A percentile compares a stretch with the other conserved stretches of the same genome.
Conservation (phyloP, 1,284 basidiomycete genomes). For the Wallemia ichthyophaga region DNA sequence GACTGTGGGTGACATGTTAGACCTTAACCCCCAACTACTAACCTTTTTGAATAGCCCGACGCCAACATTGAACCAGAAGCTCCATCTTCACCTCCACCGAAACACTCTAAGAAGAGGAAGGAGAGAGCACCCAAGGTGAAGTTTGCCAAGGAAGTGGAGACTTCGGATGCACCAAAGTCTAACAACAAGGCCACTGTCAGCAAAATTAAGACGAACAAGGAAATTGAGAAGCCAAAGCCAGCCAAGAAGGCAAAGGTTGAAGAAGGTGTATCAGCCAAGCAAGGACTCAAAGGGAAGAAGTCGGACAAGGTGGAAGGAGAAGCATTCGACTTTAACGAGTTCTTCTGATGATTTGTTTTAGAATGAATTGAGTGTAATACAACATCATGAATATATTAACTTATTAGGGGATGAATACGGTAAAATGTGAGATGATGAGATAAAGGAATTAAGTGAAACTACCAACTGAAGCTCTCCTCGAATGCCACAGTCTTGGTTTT, state of each 20-base stretch:
- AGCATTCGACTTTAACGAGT: not conserved
- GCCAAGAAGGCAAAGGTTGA: not conserved
- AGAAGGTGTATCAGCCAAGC: not conserved
- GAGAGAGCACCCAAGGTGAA: not conserved
- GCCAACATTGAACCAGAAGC: not conserved
- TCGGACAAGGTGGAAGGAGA: not conserved
- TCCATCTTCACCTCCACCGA: not conserved
- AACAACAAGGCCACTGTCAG: not conserved
- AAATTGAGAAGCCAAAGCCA: not conserved
- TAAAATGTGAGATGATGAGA: not conserved
- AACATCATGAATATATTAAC: not conserved
- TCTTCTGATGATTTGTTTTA: too few relatives aligned
- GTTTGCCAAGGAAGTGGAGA: not conserved
- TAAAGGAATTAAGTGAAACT: not conserved
- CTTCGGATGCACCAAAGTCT: not conserved
- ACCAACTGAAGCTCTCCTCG: conserved; percentile 1
- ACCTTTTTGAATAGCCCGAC: not conserved
- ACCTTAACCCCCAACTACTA: not conserved
- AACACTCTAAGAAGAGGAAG: not conserved
- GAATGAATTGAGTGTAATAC: not conserved
- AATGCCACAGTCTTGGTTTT: not conserved
- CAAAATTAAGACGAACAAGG: not conserved
- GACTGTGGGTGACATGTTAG: not conserved
- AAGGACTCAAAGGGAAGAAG: not conserved
- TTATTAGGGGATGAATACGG: not conserved